A percentile compares a stretch with the other conserved stretches of the same genome.
These are phyloP conservation scores for Trypanosoma cruzi DNA, from an alignment of 208 protist genomes.

Conservation along the genomic window DNA sequence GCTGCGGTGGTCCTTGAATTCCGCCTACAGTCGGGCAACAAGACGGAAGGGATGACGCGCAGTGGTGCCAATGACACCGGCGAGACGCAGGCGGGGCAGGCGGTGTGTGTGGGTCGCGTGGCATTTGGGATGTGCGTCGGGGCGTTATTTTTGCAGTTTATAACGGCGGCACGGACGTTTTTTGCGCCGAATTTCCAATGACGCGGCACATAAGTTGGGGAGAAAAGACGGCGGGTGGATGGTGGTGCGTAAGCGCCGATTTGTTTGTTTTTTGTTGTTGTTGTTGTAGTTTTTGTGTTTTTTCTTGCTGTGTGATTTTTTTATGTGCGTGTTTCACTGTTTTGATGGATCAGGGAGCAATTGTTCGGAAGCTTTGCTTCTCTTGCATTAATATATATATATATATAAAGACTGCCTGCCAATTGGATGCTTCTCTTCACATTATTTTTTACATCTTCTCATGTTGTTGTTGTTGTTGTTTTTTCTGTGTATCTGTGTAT, in stretches of 20 bases:
- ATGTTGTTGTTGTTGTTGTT: background rate
- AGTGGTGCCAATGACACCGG: background rate
- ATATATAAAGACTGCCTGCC: slow-evolving; percentile 13
- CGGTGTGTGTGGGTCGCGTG: background rate
- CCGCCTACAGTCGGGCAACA: background rate
- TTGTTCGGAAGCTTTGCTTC: too few relatives aligned
- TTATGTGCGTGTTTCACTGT: too few relatives aligned
- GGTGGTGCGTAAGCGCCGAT: too few relatives aligned
- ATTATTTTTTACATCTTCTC: background rate
- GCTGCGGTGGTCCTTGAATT: background rate
- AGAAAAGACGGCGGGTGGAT: background rate
- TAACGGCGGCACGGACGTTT: background rate
- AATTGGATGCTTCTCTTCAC: too few relatives aligned
- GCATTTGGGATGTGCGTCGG: background rate
- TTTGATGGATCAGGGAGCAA: too few relatives aligned
- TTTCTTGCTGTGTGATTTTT: too few relatives aligned
- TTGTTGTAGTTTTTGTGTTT: background rate
- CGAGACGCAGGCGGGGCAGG: background rate
- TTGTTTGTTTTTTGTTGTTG: too few relatives aligned
- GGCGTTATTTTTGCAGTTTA: background rate
- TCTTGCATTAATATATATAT: too few relatives aligned
- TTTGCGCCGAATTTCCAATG: background rate
- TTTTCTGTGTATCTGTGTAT: slow-evolving; percentile 2
- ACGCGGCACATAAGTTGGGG: background rate
- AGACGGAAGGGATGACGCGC: too few relatives aligned